These are phyloP conservation scores for Aciculosporium take DNA, from an alignment of 2,329 filamentous ascomycete species.

Conservation along the genomic window DNA sequence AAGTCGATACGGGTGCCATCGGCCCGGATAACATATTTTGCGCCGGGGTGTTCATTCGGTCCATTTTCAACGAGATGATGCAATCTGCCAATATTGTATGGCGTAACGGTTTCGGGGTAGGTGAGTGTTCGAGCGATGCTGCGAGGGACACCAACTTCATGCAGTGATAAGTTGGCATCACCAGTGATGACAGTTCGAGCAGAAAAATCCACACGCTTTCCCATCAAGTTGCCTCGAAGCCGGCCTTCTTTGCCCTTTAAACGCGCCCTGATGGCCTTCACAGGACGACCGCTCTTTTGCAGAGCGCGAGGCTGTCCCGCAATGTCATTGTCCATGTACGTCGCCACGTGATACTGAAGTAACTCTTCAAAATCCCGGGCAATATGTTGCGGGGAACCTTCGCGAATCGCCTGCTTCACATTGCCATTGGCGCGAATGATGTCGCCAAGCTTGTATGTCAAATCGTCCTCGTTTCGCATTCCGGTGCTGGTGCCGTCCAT, in stretches of 20 bases:
- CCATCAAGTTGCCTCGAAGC: conserved; percentile 97
- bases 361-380: conserved; percentile 80
- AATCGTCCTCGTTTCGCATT: conserved; percentile 90
- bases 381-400: conserved; percentile 85
- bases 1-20: conserved; percentile 92
- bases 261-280: conserved; percentile 92
- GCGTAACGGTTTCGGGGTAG: conserved; percentile 93
- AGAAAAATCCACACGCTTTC: conserved; percentile 98
- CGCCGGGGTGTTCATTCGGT: conserved; percentile 87
- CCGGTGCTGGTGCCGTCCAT: conserved; percentile 90
- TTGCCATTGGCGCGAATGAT: conserved; percentile 97
- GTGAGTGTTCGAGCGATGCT: conserved; percentile 88
- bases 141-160: conserved; percentile 91
- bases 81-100: conserved; percentile 91
- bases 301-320: conserved; percentile 86
- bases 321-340: conserved; percentile 99
- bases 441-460: conserved; percentile 98
- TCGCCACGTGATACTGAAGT: conserved; percentile 94
- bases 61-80: conserved; percentile 84
- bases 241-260: conserved; percentile 98
- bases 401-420: conserved; percentile 76
- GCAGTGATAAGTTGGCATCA: conserved; percentile 88
- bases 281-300: conserved; percentile 90
- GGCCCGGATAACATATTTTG: conserved; percentile 88
- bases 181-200: conserved; percentile 99